These are phyloP conservation scores for Dictyostelium capitatum DNA, from an alignment of 78 protist species.

Conservation along the genomic window DNA sequence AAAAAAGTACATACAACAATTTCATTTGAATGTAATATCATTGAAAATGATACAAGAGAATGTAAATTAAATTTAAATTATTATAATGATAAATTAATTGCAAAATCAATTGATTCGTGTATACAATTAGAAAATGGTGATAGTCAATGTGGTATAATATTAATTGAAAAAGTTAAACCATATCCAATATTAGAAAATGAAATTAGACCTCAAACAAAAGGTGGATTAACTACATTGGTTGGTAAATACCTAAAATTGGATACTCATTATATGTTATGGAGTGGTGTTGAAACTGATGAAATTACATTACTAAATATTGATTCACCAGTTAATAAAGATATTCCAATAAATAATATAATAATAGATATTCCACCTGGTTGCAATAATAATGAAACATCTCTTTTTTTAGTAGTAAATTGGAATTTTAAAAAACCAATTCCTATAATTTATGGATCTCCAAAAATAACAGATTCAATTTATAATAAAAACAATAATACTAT, in stretches of 20 bases:
- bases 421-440: neutral
- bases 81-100: neutral
- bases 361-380: neutral
- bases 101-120: slow-evolving; percentile 1
- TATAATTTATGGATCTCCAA: neutral
- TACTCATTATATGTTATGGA: neutral
- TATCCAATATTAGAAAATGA: neutral
- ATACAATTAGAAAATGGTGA: neutral
- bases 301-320: neutral
- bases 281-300: neutral
- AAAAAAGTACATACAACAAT: neutral
- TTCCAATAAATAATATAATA: neutral
- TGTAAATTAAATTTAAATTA: neutral
- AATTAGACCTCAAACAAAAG: neutral
- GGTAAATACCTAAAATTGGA: neutral
- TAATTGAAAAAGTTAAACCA: neutral
- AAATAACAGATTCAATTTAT: neutral
- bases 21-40: neutral
- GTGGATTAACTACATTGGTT: neutral
- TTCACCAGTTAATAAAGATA: neutral
- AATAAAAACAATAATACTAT: neutral
- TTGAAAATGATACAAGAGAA: neutral
- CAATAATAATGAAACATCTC: neutral
- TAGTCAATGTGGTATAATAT: neutral
- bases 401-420: neutral